phyloP scores from a whole-genome alignment of 2,329 filamentous ascomycete genomes.

The Sporothrix brunneoviolacea region DNA sequence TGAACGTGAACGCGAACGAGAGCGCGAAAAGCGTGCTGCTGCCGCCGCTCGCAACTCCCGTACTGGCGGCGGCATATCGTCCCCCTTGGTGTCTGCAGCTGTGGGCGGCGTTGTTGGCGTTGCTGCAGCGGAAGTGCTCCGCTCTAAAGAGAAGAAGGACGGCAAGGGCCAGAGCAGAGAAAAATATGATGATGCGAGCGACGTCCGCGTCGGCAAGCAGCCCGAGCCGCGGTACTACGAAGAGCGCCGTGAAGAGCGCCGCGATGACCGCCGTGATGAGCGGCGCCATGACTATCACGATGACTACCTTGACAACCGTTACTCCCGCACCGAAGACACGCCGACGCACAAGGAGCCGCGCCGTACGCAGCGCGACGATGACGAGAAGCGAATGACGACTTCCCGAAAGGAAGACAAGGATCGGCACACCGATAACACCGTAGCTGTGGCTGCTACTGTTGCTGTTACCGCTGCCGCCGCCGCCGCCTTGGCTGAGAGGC shows the following conservation, averaged over 20 bases:
- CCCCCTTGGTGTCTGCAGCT: conserved; percentile 1
- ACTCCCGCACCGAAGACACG: conserved; percentile 1
- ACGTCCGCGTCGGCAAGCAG: too few species aligned
- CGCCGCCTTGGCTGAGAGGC: neutral
- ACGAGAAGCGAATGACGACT: too few species aligned
- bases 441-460: neutral
- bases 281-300: conserved; percentile 1
- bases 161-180: conserved; percentile 11
- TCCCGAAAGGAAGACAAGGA: neutral
- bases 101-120: conserved; percentile 6
- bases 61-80: neutral
- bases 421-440: neutral
- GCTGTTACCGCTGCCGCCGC: neutral
- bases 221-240: too few species aligned
- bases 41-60: neutral
- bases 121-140: neutral
- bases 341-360: neutral
- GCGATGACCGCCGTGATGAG: conserved; percentile 20
- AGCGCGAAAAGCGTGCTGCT: conserved; percentile 15
- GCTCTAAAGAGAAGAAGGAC: conserved; percentile 5
- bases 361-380: too few species aligned
- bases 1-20: conserved; percentile 24
- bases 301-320: conserved; percentile 2
- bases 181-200: too few species aligned
- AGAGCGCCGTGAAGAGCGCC: neutral